These are phyloP conservation scores for Rhodotorula toruloides DNA, from an alignment of 768 basidiomycete genomes.

Conservation along the genomic window DNA sequence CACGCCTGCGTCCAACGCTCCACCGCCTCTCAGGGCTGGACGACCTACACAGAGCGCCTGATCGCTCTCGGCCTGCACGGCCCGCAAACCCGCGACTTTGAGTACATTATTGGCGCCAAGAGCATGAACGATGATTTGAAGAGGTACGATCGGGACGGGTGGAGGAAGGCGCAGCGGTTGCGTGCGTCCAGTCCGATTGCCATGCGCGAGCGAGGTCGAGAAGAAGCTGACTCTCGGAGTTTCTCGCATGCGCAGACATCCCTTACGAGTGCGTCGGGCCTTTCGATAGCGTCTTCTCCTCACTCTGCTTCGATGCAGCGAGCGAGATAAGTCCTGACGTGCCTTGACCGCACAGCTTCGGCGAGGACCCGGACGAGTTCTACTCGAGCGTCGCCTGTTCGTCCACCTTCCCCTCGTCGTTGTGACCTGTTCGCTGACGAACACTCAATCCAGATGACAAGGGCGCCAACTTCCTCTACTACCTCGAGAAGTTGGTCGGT, in stretches of 20 bases:
- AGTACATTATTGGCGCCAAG: constrained; percentile 70
- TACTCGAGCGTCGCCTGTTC: constrained; percentile 58
- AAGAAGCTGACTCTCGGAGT: constrained; percentile 64
- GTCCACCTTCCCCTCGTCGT: constrained; percentile 15
- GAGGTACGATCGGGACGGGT: constrained; percentile 27
- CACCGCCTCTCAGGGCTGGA: constrained; percentile 57
- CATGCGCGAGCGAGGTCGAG: neutral
- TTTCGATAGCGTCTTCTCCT: no score
- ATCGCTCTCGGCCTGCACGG: constrained; percentile 65
- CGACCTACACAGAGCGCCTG: constrained; percentile 83
- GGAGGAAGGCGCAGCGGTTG: constrained; percentile 19
- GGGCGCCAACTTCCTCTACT: constrained; percentile 79
- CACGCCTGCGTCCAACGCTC: neutral
- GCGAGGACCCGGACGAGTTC: constrained; percentile 43
- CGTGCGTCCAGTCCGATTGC: neutral
- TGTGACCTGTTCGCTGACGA: no score
- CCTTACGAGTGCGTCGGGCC: constrained; percentile 18
- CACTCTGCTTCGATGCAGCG: no score
- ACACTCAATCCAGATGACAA: constrained; percentile 51
- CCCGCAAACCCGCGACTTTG: constrained; percentile 71
- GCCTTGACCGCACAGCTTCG: constrained; percentile 1
- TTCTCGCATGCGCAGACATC: constrained; percentile 39
- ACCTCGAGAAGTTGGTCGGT: constrained; percentile 54
- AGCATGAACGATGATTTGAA: constrained; percentile 66
- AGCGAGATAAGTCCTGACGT: no score